phyloP scores from a whole-genome alignment of 1,139 yeast species.

The Debaryomyces robertsiae region DNA sequence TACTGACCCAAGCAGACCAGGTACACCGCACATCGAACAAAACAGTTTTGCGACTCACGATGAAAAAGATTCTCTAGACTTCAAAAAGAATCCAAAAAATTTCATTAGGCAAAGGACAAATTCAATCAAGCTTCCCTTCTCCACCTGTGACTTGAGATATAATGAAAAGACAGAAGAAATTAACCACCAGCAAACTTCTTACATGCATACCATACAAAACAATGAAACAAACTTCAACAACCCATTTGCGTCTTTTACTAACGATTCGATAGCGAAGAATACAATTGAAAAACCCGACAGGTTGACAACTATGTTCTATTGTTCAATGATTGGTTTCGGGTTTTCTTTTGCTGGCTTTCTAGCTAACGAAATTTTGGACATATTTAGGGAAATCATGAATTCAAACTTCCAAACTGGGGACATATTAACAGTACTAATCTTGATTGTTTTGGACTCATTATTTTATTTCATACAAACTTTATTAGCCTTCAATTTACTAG shows the following conservation, averaged over 20 bases:
- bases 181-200: conserved; percentile 6
- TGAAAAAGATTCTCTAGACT: conserved; percentile 4
- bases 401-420: conserved; percentile 22
- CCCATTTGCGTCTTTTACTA: conserved; percentile 25
- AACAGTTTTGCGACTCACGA: conserved; percentile 10
- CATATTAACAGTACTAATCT: conserved; percentile 24
- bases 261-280: conserved; percentile 21
- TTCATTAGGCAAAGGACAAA: conserved; percentile 30
- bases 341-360: conserved; percentile 37
- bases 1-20: conserved; percentile 23
- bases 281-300: conserved; percentile 35
- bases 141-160: conserved; percentile 35
- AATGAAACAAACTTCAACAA: conserved; percentile 22
- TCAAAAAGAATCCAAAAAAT: conserved; percentile 9
- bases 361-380: conserved; percentile 31
- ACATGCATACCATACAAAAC: conserved; percentile 21
- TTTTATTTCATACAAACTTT: conserved; percentile 41
- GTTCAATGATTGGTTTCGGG: conserved; percentile 37
- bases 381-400: conserved; percentile 14
- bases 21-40: conserved; percentile 15
- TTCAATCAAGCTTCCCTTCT: conserved; percentile 34
- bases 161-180: conserved; percentile 26
- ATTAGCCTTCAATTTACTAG: conserved; percentile 39
- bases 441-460: conserved; percentile 34
- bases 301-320: conserved; percentile 40